Conservation (phyloP, 805 yeast species). For the Yarrowia sp. region DNA sequence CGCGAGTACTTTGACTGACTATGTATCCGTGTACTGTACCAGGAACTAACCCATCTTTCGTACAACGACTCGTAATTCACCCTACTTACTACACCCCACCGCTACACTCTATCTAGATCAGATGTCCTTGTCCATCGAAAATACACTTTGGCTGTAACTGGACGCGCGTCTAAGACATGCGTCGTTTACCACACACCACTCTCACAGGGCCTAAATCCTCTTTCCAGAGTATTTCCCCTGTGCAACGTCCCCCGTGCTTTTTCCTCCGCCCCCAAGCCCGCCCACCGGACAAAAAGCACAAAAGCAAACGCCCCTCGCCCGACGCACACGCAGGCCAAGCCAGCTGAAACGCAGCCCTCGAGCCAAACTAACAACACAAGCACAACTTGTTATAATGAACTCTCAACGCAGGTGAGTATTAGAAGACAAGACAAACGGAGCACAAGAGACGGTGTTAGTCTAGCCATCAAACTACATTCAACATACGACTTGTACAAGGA, state of each 20-base stretch:
- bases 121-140: not conserved
- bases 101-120: too few relatives aligned
- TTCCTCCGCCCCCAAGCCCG: not conserved
- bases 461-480: too few relatives aligned
- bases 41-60: too few relatives aligned
- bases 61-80: too few relatives aligned
- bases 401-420: constrained; percentile 37
- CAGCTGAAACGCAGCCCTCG: constrained; percentile 4
- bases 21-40: too few relatives aligned
- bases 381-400: constrained; percentile 19
- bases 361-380: constrained; percentile 9
- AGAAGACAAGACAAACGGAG: too few relatives aligned
- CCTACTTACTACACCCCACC: too few relatives aligned
- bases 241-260: not conserved
- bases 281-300: constrained; percentile 17
- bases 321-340: constrained; percentile 33
- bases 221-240: constrained; percentile 32
- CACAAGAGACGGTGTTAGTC: too few relatives aligned
- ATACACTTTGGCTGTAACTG: constrained; percentile 21
- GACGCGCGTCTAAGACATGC: constrained; percentile 38
- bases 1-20: too few relatives aligned
- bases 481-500: too few relatives aligned
- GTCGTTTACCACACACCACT: constrained; percentile 32
- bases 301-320: constrained; percentile 26
- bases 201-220: constrained; percentile 1